Conservation (phyloP, 495 filamentous ascomycete genomes). For the Neurospora sp. region DNA sequence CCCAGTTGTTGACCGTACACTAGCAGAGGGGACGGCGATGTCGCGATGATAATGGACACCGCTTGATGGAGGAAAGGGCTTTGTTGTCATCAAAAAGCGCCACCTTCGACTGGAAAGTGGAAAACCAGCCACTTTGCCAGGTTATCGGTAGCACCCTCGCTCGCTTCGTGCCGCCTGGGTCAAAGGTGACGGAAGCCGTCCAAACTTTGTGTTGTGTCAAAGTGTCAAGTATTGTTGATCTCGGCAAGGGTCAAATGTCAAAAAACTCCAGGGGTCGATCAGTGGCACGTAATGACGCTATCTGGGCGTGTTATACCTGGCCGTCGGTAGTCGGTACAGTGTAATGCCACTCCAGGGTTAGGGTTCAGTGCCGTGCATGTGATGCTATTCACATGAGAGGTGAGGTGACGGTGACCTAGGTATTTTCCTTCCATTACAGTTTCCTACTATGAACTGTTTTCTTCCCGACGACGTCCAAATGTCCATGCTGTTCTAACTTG, state of each 20-base stretch:
- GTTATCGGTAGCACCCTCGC: not conserved
- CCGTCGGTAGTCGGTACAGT: not conserved
- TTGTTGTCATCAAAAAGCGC: not conserved
- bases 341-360: not conserved
- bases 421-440: not conserved
- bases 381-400: too few relatives aligned
- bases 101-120: not conserved
- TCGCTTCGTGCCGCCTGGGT: not conserved
- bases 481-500: not conserved
- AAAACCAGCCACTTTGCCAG: not conserved
- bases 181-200: not conserved
- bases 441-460: not conserved
- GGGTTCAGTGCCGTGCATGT: not conserved
- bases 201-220: not conserved
- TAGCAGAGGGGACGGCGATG: not conserved
- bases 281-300: not conserved
- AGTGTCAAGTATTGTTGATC: not conserved
- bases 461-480: not conserved
- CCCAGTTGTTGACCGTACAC: not conserved
- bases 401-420: too few relatives aligned
- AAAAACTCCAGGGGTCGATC: not conserved
- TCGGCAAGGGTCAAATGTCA: not conserved
- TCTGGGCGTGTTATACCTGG: not conserved
- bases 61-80: not conserved
- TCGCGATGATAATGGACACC: not conserved